phyloP scores from a whole-genome alignment of 306 rosid species.

The Vachellia pachyceras region DNA sequence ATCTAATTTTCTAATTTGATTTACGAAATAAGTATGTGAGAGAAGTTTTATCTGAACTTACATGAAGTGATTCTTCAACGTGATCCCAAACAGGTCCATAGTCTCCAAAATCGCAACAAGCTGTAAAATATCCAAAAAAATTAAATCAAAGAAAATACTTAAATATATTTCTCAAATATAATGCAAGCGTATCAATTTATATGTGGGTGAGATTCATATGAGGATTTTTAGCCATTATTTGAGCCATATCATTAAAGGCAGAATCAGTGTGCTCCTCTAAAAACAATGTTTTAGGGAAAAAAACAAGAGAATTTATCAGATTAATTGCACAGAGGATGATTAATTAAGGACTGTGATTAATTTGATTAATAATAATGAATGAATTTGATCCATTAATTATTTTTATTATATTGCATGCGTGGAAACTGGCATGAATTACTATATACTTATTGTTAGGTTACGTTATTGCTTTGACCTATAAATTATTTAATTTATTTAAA shows the following conservation, averaged over 20 bases:
- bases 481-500: not conserved
- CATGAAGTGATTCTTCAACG: too few relatives aligned
- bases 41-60: too few relatives aligned
- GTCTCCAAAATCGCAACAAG: too few relatives aligned
- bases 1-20: too few relatives aligned
- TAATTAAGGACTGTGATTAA: not conserved
- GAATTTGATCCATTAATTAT: not conserved
- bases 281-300: too few relatives aligned
- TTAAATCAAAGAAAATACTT: not conserved
- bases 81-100: too few relatives aligned
- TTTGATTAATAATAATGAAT: not conserved
- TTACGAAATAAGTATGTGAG: too few relatives aligned
- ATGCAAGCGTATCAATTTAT: not conserved
- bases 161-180: too few relatives aligned
- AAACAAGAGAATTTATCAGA: not conserved
- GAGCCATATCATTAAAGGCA: not conserved
- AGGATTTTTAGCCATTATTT: not conserved
- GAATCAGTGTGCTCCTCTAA: not conserved
- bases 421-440: slow-evolving; percentile 8
- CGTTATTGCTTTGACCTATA: not conserved
- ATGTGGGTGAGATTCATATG: not conserved
- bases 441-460: not conserved
- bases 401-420: not conserved
- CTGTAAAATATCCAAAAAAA: too few relatives aligned
- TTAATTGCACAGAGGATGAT: not conserved